Conservation (phyloP, 306 rosid genomes). For the Cucumis sativus region Cucumber_9930_V3 NC_026658.2:10954501-10955000, state of each 20-base stretch:
- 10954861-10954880: conserved; percentile 47
- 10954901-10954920: conserved; percentile 42
- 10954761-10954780: conserved; percentile 23
- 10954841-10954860: conserved; percentile 62
- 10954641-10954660: background rate
- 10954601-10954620: background rate
- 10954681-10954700: background rate
- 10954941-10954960: conserved; percentile 49
- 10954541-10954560: background rate
- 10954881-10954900: conserved; percentile 38
- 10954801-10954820: conserved; percentile 60
- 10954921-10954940: conserved; percentile 55
- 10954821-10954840: conserved; percentile 53
- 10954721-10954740: conserved; percentile 6
- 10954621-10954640: background rate
- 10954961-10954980: conserved; percentile 59
- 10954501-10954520: background rate
- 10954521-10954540: background rate
- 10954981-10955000: background rate
- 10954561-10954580: background rate
- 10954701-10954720: background rate
- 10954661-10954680: background rate
- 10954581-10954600: background rate
- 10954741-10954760: conserved; percentile 30
- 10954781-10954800: conserved; percentile 36